Percentiles rank a stretch among this genome's conserved stretches.
Evolutionary conservation across 305 asterid species (phyloP).

Genomic region (Fraxinus sp.): DNA sequence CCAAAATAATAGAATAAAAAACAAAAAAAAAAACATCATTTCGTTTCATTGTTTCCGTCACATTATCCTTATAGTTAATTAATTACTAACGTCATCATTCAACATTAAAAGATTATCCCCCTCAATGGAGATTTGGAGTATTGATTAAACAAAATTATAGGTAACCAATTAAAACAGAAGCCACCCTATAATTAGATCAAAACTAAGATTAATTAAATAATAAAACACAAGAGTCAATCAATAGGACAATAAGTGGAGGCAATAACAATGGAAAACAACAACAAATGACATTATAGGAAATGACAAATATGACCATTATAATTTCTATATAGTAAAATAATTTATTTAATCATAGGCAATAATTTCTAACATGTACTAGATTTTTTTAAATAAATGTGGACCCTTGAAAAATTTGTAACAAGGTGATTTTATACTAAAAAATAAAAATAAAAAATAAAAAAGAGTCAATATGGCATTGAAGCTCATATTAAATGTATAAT

Average conservation of each 20-base stretch:
- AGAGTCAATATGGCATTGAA: neutral
- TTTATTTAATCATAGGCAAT: neutral
- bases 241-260: slow-evolving; percentile 39
- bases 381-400: neutral
- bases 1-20: too few relatives aligned
- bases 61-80: neutral
- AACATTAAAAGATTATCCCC: slow-evolving; percentile 11
- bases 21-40: too few relatives aligned
- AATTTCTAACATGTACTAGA: neutral
- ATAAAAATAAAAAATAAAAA: too few relatives aligned
- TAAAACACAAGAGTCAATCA: slow-evolving; percentile 21
- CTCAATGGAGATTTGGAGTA: neutral
- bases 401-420: neutral
- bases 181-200: neutral
- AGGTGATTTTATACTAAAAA: slow-evolving; percentile 1
- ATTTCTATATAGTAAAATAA: neutral
- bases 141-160: neutral
- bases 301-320: neutral
- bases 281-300: neutral
- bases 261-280: neutral
- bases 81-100: slow-evolving; percentile 1
- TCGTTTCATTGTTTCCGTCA: neutral
- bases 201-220: neutral
- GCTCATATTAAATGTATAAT: neutral
- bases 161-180: neutral